Conservation (phyloP, 139 green algal species). For the Chlorella sp. region DNA sequence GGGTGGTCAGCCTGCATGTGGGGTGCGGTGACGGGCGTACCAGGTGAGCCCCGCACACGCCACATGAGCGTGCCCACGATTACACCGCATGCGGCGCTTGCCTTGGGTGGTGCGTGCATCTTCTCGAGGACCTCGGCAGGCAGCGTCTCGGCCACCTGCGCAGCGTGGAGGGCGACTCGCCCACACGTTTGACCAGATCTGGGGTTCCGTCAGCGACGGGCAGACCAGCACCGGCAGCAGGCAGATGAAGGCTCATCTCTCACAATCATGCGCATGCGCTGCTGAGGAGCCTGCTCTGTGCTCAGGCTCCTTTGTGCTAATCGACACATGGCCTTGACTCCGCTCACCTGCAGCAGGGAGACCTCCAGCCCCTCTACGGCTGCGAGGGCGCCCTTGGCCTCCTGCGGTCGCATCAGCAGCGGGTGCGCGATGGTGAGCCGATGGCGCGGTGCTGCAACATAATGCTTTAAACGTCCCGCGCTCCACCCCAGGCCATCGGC, state of each 20-base stretch:
- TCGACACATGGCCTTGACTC: background rate
- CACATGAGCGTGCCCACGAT: too few relatives aligned
- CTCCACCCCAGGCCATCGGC: background rate
- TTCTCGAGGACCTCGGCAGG: conserved; percentile 56
- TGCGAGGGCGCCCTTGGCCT: background rate
- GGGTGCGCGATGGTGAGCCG: background rate
- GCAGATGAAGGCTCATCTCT: background rate
- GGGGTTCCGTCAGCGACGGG: too few relatives aligned
- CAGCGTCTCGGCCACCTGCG: conserved; percentile 70
- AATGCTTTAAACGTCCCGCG: background rate
- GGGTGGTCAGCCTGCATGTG: background rate
- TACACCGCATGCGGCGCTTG: too few relatives aligned
- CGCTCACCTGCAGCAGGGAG: background rate
- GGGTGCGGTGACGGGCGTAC: too few relatives aligned
- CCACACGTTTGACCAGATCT: background rate
- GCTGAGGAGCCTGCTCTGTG: background rate
- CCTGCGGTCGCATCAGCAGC: background rate
- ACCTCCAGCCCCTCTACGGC: background rate
- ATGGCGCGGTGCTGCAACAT: background rate
- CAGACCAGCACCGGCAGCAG: too few relatives aligned
- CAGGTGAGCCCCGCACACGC: too few relatives aligned
- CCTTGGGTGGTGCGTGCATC: conserved; percentile 69
- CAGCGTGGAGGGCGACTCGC: background rate
- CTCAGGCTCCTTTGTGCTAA: conserved; percentile 2
- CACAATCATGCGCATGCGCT: background rate